Base-by-base conservation (phyloP, 1,139 yeast genomes). In the Saccharomyces uvarum region DNA sequence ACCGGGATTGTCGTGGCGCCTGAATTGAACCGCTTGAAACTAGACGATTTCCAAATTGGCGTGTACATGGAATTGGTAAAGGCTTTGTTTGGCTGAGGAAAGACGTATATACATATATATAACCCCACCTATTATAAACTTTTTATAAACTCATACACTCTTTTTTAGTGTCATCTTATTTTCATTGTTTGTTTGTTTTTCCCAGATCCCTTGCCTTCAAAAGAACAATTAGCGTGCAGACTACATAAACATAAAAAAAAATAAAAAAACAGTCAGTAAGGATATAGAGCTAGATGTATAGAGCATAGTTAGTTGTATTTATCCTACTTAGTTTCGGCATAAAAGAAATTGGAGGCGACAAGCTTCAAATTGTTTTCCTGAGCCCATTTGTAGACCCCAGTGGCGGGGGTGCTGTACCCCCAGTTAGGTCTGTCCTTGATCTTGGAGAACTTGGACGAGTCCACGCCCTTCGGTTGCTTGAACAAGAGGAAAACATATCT, bases 381-480 rank as follows among this genome's bases (percentile, higher is more conserved):
- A 49, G 87, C 84, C 88, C 90, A 90, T 61, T 84, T 87, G 58
- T 82, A 77, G 13, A 82, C 88, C 2, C 97, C 97, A 46, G 81
- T 77, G 5, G 87, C 84, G 2, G 95, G 88, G 46, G 76, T 75
- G 27, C 84, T 87, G 13, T 90, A 84, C 33, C 97, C 97, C 96
- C 96, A 90, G 66, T 77, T 84, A 41, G 88, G 84, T 68, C 97
- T 79, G 64, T 79, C 88, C 46, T 54, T 54, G 29, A 65, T 53
- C 33, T 50, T 46, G 6, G 66, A 59, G 51, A 63, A 63, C 11
- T 52, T 33, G 7, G 59, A 55, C 14, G 50, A 47, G 4, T 55
- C 54, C 1, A 51, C 55, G 56, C 71, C 57, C 65, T 68, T 50
- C 71, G 79, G 68, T 73, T 87, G 93, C 72, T 84, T 84, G 71